Percentiles rank a stretch among this genome's conserved stretches.
Conservation (phyloP, 2,329 filamentous ascomycete genomes). For the Cercospora sp. region DNA sequence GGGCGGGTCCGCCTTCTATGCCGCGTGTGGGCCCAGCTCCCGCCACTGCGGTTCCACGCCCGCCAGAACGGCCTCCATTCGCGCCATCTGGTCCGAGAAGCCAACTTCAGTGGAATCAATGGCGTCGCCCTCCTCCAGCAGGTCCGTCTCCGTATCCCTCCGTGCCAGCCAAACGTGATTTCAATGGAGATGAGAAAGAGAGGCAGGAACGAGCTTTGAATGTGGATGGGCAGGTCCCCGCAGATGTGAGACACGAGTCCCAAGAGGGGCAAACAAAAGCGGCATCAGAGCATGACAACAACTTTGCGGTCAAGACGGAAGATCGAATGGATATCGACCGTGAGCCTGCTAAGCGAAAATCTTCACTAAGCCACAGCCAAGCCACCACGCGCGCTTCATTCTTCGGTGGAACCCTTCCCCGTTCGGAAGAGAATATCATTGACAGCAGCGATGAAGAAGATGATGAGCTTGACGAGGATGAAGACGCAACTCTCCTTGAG, state of each 20-base stretch:
- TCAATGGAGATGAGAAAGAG: slow-evolving; percentile 44
- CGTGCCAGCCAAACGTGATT: slow-evolving; percentile 50
- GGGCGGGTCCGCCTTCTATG: slow-evolving; percentile 24
- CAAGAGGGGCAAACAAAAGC: slow-evolving; percentile 17
- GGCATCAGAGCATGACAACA: slow-evolving; percentile 1
- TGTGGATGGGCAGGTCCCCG: neutral
- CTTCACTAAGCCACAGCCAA: slow-evolving; percentile 16
- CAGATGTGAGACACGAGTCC: slow-evolving; percentile 9
- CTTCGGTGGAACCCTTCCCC: slow-evolving; percentile 34
- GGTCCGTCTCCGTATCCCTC: slow-evolving; percentile 28
- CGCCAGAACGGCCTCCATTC: slow-evolving; percentile 26
- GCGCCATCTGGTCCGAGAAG: slow-evolving; percentile 33
- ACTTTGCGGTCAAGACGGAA: slow-evolving; percentile 5
- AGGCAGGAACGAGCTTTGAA: slow-evolving; percentile 2
- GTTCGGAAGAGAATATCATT: slow-evolving; percentile 30
- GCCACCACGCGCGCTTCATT: slow-evolving; percentile 38
- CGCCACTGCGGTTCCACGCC: slow-evolving; percentile 23
- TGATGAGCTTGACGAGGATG: slow-evolving; percentile 50
- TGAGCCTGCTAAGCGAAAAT: slow-evolving; percentile 19
- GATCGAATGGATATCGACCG: slow-evolving; percentile 34
- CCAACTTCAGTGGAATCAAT: slow-evolving; percentile 43
- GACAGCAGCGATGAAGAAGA: slow-evolving; percentile 44
- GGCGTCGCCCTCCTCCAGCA: slow-evolving; percentile 45
- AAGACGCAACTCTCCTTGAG: slow-evolving; percentile 50
- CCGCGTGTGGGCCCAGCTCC: slow-evolving; percentile 19